Conservation (phyloP, 1,284 basidiomycete species). For the Rhodotorula sp. region DNA sequence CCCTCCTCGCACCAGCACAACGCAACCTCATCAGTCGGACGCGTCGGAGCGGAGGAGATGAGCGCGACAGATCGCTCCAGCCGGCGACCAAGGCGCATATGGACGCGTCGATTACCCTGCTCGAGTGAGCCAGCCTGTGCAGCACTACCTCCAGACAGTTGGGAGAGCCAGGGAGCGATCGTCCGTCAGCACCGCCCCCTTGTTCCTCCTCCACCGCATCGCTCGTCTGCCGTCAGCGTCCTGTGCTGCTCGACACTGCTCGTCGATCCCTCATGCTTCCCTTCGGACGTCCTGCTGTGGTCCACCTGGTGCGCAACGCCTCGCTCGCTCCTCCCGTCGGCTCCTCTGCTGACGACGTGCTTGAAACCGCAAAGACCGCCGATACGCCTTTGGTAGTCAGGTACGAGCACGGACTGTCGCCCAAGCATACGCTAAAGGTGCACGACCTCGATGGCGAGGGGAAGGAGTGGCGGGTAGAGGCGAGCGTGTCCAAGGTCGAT, state of each 20-base stretch:
- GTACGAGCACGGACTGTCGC: conserved; percentile 13
- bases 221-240: background rate
- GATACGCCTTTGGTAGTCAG: conserved; percentile 5
- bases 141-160: background rate
- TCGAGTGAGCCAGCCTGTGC: background rate
- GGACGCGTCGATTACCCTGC: background rate
- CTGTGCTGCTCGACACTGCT: background rate
- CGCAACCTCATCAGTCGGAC: background rate
- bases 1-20: background rate
- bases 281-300: background rate
- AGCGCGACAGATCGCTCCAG: background rate
- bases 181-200: too few species aligned
- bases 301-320: conserved; percentile 11
- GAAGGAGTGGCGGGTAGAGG: background rate
- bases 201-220: background rate
- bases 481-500: conserved; percentile 64
- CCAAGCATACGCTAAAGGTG: conserved; percentile 13
- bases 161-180: background rate
- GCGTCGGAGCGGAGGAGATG: background rate
- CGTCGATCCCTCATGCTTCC: conserved; percentile 1
- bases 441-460: conserved; percentile 27
- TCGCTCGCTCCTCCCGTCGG: background rate
- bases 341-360: background rate
- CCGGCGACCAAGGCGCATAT: too few species aligned
- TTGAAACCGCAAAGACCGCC: background rate